phyloP scores from a whole-genome alignment of 768 basidiomycete species.

The Phylloporus sp. region DNA sequence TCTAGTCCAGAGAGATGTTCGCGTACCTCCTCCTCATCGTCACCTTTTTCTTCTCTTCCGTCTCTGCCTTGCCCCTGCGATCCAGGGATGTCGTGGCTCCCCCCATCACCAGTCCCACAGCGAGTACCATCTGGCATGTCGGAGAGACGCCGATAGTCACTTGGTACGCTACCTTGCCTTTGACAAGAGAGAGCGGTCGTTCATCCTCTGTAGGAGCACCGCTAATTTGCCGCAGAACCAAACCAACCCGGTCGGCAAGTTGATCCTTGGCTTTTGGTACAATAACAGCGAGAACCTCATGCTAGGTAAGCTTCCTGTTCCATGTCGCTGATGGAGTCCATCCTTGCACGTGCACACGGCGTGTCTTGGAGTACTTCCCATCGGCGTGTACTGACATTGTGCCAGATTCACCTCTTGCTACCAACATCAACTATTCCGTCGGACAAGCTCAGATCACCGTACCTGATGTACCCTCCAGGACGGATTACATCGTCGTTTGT shows the following conservation, averaged over 20 bases:
- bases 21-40: conserved; percentile 26
- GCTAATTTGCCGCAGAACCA: conserved; percentile 25
- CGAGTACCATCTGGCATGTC: conserved; percentile 40
- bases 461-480: conserved; percentile 29
- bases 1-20: conserved; percentile 13
- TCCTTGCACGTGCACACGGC: background rate
- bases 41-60: conserved; percentile 14
- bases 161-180: conserved; percentile 34
- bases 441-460: conserved; percentile 33
- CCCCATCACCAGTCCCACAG: conserved; percentile 41
- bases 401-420: conserved; percentile 33
- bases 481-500: conserved; percentile 36
- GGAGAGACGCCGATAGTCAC: conserved; percentile 44
- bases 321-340: background rate
- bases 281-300: conserved; percentile 31
- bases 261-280: conserved; percentile 24
- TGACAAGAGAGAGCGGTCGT: conserved; percentile 30
- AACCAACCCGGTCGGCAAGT: conserved; percentile 28
- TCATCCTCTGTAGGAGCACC: conserved; percentile 27
- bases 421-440: conserved; percentile 27
- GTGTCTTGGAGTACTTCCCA: background rate
- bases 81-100: conserved; percentile 45
- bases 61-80: conserved; percentile 30
- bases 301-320: conserved; percentile 20
- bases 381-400: conserved; percentile 5